Conservation (phyloP, 371 early-diverging fungal genomes). For the Mucor sp. region DNA sequence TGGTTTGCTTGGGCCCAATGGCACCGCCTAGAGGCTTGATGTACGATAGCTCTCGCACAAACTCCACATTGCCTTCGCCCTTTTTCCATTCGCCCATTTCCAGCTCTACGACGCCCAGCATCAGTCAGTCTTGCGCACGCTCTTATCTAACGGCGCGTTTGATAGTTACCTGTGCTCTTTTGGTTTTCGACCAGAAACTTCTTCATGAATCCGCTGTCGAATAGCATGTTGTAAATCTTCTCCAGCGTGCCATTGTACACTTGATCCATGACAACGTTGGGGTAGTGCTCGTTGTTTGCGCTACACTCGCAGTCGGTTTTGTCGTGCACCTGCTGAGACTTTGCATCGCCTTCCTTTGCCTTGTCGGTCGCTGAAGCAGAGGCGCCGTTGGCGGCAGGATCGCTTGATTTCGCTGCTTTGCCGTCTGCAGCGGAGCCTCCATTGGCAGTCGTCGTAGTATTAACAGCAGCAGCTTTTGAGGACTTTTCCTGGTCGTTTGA, state of each 20-base stretch:
- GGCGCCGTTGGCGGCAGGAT: not conserved
- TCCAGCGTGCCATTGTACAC: conserved; percentile 49
- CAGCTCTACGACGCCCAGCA: conserved; percentile 20
- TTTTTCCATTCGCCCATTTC: conserved; percentile 40
- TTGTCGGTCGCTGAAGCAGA: not conserved
- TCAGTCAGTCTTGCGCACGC: no score
- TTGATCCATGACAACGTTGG: conserved; percentile 48
- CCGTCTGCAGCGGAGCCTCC: not conserved
- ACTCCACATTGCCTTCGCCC: conserved; percentile 14
- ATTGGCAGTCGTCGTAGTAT: not conserved
- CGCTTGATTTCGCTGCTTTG: not conserved
- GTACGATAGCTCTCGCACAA: conserved; percentile 30
- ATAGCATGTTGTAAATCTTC: conserved; percentile 47
- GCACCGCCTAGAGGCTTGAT: conserved; percentile 39
- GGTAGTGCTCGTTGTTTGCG: conserved; percentile 50
- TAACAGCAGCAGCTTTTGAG: conserved; percentile 3
- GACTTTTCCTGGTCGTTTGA: not conserved
- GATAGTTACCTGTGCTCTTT: conserved; percentile 38
- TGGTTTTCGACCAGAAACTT: conserved; percentile 39
- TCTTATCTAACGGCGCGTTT: no score
- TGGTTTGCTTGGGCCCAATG: conserved; percentile 71
- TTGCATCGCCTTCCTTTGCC: not conserved
- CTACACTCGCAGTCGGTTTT: conserved; percentile 47
- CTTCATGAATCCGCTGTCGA: conserved; percentile 37
- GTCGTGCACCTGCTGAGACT: conserved; percentile 3